Base-by-base conservation (phyloP, 306 rosid genomes). In the Senna tora region DNA sequence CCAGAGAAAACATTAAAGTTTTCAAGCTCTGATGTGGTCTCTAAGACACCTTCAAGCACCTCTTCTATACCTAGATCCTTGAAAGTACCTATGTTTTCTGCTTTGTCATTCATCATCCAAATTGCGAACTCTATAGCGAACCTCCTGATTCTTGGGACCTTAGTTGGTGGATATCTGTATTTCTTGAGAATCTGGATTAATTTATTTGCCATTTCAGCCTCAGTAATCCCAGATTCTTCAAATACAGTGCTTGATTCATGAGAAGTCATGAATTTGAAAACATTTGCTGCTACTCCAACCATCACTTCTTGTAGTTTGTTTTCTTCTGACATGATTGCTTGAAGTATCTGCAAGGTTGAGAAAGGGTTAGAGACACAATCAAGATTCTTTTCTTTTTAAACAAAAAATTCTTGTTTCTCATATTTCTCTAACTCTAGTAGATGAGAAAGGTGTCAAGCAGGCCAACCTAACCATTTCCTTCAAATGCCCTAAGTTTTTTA, bases 1-100 rank as follows among this genome's bases (percentile, higher is more conserved):
- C 99, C 99, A 7, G 99, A 95, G 87, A 95, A 86, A 69, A 89
- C 82, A 61, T 89, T 91, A 71, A 91, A 95, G 86, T 96, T 89
- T 86, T 95, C 97, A 14, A 95, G 84, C 85, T 95, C 99, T 60
- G 99, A 87, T 7, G 99, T 95, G 33, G 96, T 95, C 65, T 95
- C 99, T 41, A 91, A 64, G 19, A 95, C 93, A 71, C 72, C 55
- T 38, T 91, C 96, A 46, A 95, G 85, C 78, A 84, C 92, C 64
- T 76, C 76, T 56, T 83, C 90, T 84, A 86, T 61, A 67, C 79
- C 92, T 16, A 84, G 19, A 33, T 84, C 72, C 84, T 80, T 83
- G 75, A 91, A 95, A 55, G 76, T 73, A 0, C 25, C 2, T 43
- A 91, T 52, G 34, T 85, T 91, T 79, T 74, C 76, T 49, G 33